phyloP scores from a whole-genome alignment of 352 stramenopile genomes.

The Phytophthora parvispora region DNA sequence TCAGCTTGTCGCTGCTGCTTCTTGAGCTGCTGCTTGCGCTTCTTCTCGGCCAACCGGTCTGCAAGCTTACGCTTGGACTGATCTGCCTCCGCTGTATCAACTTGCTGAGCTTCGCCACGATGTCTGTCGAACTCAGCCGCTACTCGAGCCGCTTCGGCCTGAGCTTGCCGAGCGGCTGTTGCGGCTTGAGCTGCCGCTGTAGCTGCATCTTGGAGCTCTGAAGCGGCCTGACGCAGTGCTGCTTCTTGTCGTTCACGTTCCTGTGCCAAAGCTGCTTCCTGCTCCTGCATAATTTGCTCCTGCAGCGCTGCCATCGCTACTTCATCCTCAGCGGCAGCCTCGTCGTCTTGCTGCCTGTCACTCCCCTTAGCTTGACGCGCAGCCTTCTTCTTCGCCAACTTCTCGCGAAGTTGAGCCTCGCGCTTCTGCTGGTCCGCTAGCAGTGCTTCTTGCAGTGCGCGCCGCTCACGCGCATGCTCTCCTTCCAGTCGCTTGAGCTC shows the following conservation, averaged over 20 bases:
- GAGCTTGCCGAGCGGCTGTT: slow-evolving; percentile 53
- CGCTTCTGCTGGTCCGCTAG: slow-evolving; percentile 47
- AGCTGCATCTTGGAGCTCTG: slow-evolving; percentile 38
- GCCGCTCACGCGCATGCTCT: slow-evolving; percentile 55
- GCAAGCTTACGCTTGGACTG: slow-evolving; percentile 76
- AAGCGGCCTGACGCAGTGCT: slow-evolving; percentile 44
- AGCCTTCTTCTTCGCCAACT: slow-evolving; percentile 50
- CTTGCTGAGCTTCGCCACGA: slow-evolving; percentile 49
- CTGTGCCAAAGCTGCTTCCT: slow-evolving; percentile 39
- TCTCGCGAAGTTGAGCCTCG: slow-evolving; percentile 55
- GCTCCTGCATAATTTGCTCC: slow-evolving; percentile 34
- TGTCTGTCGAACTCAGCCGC: slow-evolving; percentile 67
- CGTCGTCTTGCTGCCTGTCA: slow-evolving; percentile 37
- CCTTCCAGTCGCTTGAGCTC: slow-evolving; percentile 56
- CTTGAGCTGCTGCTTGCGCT: slow-evolving; percentile 33
- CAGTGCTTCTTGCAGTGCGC: slow-evolving; percentile 36
- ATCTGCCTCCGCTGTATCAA: slow-evolving; percentile 45
- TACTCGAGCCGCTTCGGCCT: slow-evolving; percentile 63
- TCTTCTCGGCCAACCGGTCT: slow-evolving; percentile 73
- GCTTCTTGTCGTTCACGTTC: slow-evolving; percentile 53
- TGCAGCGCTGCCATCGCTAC: slow-evolving; percentile 35
- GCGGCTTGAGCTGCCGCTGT: slow-evolving; percentile 49
- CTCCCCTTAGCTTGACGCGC: slow-evolving; percentile 18
- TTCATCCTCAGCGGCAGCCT: slow-evolving; percentile 29
- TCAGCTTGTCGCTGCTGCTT: slow-evolving; percentile 10